Evolutionary conservation across 2,329 filamentous ascomycete genomes (phyloP).

Genomic region (Xylariaceae sp.): DNA sequence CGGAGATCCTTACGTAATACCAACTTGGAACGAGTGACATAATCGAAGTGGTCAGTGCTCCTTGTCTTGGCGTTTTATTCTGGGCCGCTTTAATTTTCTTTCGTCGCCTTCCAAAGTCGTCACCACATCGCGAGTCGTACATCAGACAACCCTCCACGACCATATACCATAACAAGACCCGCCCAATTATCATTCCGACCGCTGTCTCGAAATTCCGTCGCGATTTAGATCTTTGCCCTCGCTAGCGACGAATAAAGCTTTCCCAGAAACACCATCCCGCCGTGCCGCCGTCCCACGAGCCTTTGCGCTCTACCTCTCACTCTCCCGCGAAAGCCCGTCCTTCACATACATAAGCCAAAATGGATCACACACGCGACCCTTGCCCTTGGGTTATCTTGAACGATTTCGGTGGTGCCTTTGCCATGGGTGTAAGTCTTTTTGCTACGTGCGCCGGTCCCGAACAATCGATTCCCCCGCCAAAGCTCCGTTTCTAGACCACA

Average conservation of each 20-base stretch:
- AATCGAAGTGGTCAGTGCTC: neutral
- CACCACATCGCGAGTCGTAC: constrained; percentile 1
- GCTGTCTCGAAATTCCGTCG: neutral
- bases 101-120: constrained; percentile 6
- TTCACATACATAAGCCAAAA: constrained; percentile 33
- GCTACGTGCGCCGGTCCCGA: neutral
- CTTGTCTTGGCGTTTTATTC: neutral
- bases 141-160: neutral
- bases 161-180: neutral
- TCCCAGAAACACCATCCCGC: neutral
- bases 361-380: constrained; percentile 96
- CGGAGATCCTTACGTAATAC: neutral
- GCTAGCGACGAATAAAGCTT: neutral
- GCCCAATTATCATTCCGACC: neutral
- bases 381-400: constrained; percentile 96
- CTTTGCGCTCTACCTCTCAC: neutral
- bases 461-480: neutral
- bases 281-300: neutral
- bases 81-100: constrained; percentile 10
- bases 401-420: constrained; percentile 95
- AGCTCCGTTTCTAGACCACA: too few relatives aligned
- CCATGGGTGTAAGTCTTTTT: constrained; percentile 73
- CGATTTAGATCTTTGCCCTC: neutral
- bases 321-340: constrained; percentile 1
- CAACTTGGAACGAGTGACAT: neutral